phyloP scores from a whole-genome alignment of 2,329 filamentous ascomycete species.

The Sporothrix variecibatus region DNA sequence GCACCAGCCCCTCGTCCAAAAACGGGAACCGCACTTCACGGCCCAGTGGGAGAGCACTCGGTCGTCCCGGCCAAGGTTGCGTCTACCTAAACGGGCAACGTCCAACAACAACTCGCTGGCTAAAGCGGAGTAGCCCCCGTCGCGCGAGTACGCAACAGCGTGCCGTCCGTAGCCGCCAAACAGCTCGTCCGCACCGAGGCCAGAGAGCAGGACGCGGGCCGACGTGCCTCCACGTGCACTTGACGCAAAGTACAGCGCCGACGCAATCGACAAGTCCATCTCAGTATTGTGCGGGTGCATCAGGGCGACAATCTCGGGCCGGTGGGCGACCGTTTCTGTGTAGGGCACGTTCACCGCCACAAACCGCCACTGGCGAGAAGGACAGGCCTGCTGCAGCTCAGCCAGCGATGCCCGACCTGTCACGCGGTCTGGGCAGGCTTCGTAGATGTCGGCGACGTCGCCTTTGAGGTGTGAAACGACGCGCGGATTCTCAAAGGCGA shows the following conservation, averaged over 20 bases:
- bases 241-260: slow-evolving; percentile 92
- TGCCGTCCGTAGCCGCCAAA: slow-evolving; percentile 94
- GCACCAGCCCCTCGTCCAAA: slow-evolving; percentile 83
- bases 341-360: slow-evolving; percentile 82
- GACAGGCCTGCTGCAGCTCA: slow-evolving; percentile 73
- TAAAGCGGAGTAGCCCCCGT: slow-evolving; percentile 67
- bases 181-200: slow-evolving; percentile 91
- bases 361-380: slow-evolving; percentile 76
- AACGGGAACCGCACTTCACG: slow-evolving; percentile 89
- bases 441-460: slow-evolving; percentile 56
- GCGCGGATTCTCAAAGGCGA: slow-evolving; percentile 93
- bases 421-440: slow-evolving; percentile 84
- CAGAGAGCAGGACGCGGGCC: slow-evolving; percentile 84
- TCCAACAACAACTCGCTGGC: slow-evolving; percentile 83
- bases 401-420: slow-evolving; percentile 78
- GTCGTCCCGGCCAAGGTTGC: slow-evolving; percentile 95
- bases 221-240: slow-evolving; percentile 51
- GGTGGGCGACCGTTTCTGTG: slow-evolving; percentile 68
- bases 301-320: slow-evolving; percentile 68
- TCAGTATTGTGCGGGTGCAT: slow-evolving; percentile 96
- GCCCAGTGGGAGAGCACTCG: slow-evolving; percentile 84
- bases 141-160: slow-evolving; percentile 65
- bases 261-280: slow-evolving; percentile 96
- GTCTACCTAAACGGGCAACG: slow-evolving; percentile 79
- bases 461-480: slow-evolving; percentile 57